Conservation (phyloP, 371 early-diverging fungal species). For the Mycotypha africana region DNA sequence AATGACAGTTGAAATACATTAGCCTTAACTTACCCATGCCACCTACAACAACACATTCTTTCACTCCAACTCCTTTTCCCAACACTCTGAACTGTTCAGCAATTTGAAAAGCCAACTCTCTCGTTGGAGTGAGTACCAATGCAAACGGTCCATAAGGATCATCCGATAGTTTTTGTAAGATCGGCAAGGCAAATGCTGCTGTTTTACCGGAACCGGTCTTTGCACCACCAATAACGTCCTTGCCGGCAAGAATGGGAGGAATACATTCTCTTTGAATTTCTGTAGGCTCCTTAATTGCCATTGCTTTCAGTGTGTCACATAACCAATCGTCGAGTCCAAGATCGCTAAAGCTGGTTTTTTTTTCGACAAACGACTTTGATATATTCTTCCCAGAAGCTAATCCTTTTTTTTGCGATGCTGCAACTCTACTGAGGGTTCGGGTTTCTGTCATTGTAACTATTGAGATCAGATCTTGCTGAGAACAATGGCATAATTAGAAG, state of each 20-base stretch:
- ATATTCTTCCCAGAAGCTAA: no score
- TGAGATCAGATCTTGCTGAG: no score
- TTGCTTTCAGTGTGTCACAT: slow-evolving; percentile 62
- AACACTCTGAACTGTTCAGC: slow-evolving; percentile 93
- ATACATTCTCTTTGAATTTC: slow-evolving; percentile 94
- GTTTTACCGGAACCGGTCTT: slow-evolving; percentile 99
- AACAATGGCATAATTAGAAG: no score
- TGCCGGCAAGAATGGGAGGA: slow-evolving; percentile 62
- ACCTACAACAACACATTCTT: slow-evolving; percentile 91
- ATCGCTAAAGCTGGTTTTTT: slow-evolving; percentile 39
- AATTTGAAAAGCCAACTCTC: slow-evolving; percentile 96
- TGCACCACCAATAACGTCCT: slow-evolving; percentile 95
- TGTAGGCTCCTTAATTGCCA: slow-evolving; percentile 86
- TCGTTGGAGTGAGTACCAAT: slow-evolving; percentile 94
- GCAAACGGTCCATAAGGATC: slow-evolving; percentile 95
- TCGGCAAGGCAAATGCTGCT: slow-evolving; percentile 98
- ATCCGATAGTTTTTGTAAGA: slow-evolving; percentile 87
- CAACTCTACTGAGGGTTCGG: slow-evolving; percentile 19
- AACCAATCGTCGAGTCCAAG: slow-evolving; percentile 84
- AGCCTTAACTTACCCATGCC: slow-evolving; percentile 71
- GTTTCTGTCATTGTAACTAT: no score
- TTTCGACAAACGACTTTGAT: no score
- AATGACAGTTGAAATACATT: no score
- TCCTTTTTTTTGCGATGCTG: slow-evolving; percentile 13
- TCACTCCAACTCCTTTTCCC: slow-evolving; percentile 85